Base-by-base conservation (phyloP, 345 rosid genomes). In the Gossypium sturtianum region DNA sequence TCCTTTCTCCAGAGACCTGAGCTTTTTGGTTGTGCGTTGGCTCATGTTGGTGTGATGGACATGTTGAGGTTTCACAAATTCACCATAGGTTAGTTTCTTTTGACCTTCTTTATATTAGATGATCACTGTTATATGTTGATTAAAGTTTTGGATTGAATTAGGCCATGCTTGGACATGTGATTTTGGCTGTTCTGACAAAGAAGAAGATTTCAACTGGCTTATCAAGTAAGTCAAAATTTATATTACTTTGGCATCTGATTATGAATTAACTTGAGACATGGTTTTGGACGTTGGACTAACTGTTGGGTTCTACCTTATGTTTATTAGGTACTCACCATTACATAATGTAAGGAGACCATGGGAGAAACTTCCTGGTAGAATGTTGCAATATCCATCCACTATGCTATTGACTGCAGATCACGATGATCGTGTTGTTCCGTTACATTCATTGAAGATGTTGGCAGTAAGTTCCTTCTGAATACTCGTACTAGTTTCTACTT, bases 11-110 rank as follows among this genome's bases (percentile, higher is more conserved):
- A 94, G 99, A 90, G 97, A 83, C 99, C 98, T 12, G 99, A 95
- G 73, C 97, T 95, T 58, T 95, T 91, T 69, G 98, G 99, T 22
- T 95, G 99, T 81, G 99, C 97, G 61, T 80, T 95, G 88, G 97
- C 98, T 73, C 96, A 91, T 81, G 99, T 95, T 38, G 99, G 99
- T 52, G 99, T 95, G 43, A 95, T 93, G 99, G 99, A 95, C 83
- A 95, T 95, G 97, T 88, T 95, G 44, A 85, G 98, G 56, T 93
- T 95, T 74, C 99, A 93, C 86, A 91, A 89, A 84, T 93, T 95
- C 63, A 95, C 98, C 2, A 90, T 93, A 74, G 98, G 98, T 93
- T 74, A 56, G 79, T 77, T 11, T 72, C 41, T 4, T 34, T 34
- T 34, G 41, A 47, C 51, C 51, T 34, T 63, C 38, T 67, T 71